Percentiles rank a stretch among this genome's conserved stretches.
Conservation (phyloP, 805 yeast genomes). For the Yarrowia keelungensis region DNA sequence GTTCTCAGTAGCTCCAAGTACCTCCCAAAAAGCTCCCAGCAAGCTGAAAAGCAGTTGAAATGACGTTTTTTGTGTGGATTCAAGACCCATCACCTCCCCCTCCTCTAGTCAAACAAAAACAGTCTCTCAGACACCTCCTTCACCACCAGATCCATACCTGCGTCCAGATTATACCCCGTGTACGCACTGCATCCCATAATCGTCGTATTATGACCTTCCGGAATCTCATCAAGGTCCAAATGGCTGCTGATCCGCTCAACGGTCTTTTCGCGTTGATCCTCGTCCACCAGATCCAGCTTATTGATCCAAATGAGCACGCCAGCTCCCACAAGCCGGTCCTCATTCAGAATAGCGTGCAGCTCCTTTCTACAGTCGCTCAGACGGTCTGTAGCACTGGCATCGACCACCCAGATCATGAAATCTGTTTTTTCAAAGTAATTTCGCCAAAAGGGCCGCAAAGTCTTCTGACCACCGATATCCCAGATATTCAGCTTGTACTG, state of each 20-base stretch:
- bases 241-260: conserved; percentile 41
- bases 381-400: conserved; percentile 65
- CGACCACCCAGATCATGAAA: conserved; percentile 85
- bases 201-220: conserved; percentile 52
- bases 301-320: conserved; percentile 74
- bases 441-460: conserved; percentile 88
- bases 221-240: conserved; percentile 50
- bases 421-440: conserved; percentile 88
- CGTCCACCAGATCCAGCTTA: conserved; percentile 67
- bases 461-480: conserved; percentile 93
- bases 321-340: conserved; percentile 73
- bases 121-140: conserved; percentile 54
- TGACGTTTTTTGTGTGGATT: too few relatives aligned
- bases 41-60: too few relatives aligned
- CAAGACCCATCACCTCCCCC: too few relatives aligned
- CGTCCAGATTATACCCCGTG: conserved; percentile 53
- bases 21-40: too few relatives aligned
- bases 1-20: too few relatives aligned
- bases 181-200: conserved; percentile 59
- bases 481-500: conserved; percentile 51
- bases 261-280: conserved; percentile 40
- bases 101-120: conserved; percentile 48
- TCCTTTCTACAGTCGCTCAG: conserved; percentile 70
- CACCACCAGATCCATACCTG: conserved; percentile 56
- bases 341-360: conserved; percentile 64